Conservation (phyloP, 2,329 filamentous ascomycete genomes). For the Hymenoscyphus fructigenus region DNA sequence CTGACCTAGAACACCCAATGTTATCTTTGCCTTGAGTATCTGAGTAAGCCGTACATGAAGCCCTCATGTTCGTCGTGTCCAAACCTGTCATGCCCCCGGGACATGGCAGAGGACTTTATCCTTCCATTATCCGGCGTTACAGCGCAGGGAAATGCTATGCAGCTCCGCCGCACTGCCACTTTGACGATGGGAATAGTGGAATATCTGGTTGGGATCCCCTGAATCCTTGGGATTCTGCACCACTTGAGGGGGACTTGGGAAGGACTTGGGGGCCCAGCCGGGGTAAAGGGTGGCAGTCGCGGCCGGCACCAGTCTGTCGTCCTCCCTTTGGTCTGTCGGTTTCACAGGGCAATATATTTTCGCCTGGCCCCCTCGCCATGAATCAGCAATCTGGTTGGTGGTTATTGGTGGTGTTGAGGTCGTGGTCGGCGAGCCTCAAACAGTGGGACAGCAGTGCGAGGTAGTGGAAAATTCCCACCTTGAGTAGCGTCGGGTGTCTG, state of each 20-base stretch:
- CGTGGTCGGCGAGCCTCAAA: slow-evolving; percentile 6
- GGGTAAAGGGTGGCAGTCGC: neutral
- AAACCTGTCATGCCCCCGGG: neutral
- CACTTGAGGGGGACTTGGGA: neutral
- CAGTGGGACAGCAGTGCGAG: slow-evolving; percentile 2
- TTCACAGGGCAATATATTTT: slow-evolving; percentile 3
- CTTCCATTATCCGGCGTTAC: neutral
- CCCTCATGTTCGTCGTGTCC: slow-evolving; percentile 6
- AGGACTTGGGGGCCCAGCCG: slow-evolving; percentile 2
- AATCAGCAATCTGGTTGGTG: neutral
- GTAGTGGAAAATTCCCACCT: slow-evolving; percentile 1
- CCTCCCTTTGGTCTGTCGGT: neutral
- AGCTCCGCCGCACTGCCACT: neutral
- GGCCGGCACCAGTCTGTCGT: neutral
- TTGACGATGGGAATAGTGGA: slow-evolving; percentile 2
- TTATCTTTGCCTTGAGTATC: neutral
- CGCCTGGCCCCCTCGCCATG: neutral
- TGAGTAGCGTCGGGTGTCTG: neutral
- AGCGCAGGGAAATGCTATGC: slow-evolving; percentile 1
- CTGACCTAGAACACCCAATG: neutral
- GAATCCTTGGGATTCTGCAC: neutral
- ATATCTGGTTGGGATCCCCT: neutral
- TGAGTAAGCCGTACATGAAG: slow-evolving; percentile 6
- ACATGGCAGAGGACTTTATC: neutral
- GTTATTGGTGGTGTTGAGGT: neutral